Base-by-base conservation (phyloP, 495 filamentous ascomycete species). In the Saxispiralis lemnorum region DNA sequence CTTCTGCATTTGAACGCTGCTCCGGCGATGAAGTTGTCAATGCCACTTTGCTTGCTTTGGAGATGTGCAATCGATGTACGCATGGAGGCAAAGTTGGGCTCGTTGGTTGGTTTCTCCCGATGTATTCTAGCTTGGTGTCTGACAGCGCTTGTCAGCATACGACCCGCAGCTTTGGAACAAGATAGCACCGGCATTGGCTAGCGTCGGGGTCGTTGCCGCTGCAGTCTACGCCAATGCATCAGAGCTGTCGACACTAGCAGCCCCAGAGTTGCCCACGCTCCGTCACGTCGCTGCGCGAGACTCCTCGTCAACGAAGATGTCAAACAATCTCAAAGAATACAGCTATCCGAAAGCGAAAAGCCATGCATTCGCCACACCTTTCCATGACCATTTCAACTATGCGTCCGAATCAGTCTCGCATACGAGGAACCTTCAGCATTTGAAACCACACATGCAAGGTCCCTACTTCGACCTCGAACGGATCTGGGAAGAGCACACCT, bases 401-500 rank as follows among this genome's bases (percentile, higher is more conserved):
- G 47, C 49, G 13, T 41, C 61, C 0, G 67, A 65, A 12, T 46
- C 56, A 6, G 49, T 74, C 2, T 56, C 67, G 7, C 72, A 76
- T 56, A 71, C 72, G 21, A 58, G 72, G 1, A 64, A 51, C 32
- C 56, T 75, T 9, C 24, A 58, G 2, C 73, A 73, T 49, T 47
- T 76, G 1, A 71, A 72, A 49, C 56, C 63, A n/a, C 53, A 64
- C 31, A 48, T 70, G 9, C 56, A 54, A 9, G 72, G 69, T 0
- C 72, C 71, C 1, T 63, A 60, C 46, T 76, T 78, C 45, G 73
- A 76, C 45, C 62, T 76, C 9, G 73, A 75, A 48, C 60, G 60
- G 28, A 68, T 77, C 47, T 77, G 73, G 73, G 69, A 72, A 11
- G 70, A 75, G 47, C 73, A 77, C 53, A 68, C 68, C 14, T 56